Base-by-base conservation (phyloP, 2,329 filamentous ascomycete species). In the Claviceps pazoutovae region DNA sequence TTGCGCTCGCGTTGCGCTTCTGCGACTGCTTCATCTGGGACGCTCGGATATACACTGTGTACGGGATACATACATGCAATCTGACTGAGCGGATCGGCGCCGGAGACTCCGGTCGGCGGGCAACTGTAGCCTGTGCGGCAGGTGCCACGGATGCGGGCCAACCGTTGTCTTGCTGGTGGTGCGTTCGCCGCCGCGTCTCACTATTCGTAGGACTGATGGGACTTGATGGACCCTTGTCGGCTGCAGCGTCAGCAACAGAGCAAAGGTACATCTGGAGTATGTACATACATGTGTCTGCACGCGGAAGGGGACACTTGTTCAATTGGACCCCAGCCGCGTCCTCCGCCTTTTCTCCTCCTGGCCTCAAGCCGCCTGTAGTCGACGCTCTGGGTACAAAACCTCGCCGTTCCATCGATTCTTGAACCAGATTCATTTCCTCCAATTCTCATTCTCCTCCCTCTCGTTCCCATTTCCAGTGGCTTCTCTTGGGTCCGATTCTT, bases 221-320 rank as follows among this genome's bases (percentile, higher is more conserved):
- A 26, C 26, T 26, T 26, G 26, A 30, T 30, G 26, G 26, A 30
- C 26, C 26, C 26, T 30, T 9, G 26, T 30, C 26, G 8, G 26
- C 3, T 30, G 26, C 26, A 30, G 26, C 26, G 26, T 30, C 26
- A 30, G 26, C 26, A 30, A 30, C 26, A 30, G 26, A 30, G 26
- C 8, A 30, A 9, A 30, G 26, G 8, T 9, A 30, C 26, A 30
- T 30, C 7, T 7, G 2, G 26, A 30, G 26, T 30, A 23, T 23
- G 23, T 23, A 30, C 26, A 30, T 30, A 30, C 26, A 30, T 30
- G 19, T 19, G 42, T 5, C 44, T 46, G 44, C 7, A n/a, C 17
- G 41, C 5, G 56, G 57, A 66, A 69, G 61, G 61, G 68, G 68
- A 70, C 68, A 70, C 68, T 69, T 70, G 68, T 70, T 69, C 68